phyloP scores from a whole-genome alignment of 2,329 filamentous ascomycete species.

The Dendryphion nanum region DNA sequence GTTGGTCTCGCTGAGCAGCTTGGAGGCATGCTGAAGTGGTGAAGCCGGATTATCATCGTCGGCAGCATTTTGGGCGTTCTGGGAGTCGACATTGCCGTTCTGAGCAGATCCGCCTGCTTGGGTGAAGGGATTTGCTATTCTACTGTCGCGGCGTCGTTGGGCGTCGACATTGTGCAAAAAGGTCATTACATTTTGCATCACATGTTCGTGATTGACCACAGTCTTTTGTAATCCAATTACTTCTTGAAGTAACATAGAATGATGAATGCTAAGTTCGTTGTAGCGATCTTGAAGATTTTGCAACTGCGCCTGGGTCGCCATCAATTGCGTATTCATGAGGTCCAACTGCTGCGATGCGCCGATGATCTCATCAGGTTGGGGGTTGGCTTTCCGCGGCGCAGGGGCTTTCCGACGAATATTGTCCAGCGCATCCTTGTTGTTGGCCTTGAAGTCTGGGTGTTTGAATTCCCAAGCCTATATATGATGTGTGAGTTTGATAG shows the following conservation, averaged over 20 bases:
- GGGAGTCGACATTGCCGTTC: constrained; percentile 42
- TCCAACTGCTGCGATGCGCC: constrained; percentile 85
- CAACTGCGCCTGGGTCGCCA: constrained; percentile 89
- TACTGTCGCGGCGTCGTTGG: constrained; percentile 62
- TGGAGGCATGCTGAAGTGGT: constrained; percentile 66
- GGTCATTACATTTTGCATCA: constrained; percentile 70
- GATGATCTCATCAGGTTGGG: constrained; percentile 64
- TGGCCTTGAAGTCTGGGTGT: constrained; percentile 91
- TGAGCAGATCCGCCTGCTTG: constrained; percentile 39
- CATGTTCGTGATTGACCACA: constrained; percentile 68
- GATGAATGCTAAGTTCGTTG: constrained; percentile 69
- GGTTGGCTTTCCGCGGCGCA: constrained; percentile 72
- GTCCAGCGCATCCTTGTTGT: constrained; percentile 94
- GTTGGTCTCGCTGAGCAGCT: constrained; percentile 64
- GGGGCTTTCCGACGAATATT: constrained; percentile 96
- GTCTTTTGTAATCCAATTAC: constrained; percentile 66
- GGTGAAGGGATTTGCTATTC: constrained; percentile 43
- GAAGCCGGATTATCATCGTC: constrained; percentile 65
- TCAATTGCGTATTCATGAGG: constrained; percentile 80
- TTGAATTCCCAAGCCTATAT: constrained; percentile 89
- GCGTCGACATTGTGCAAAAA: constrained; percentile 65
- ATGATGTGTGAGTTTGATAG: background rate
- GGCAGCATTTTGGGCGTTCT: constrained; percentile 45
- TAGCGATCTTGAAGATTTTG: constrained; percentile 84
- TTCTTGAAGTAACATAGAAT: constrained; percentile 64